Evolutionary conservation across 1,284 basidiomycete genomes (phyloP), one percentile per base, ranked within the genome.

Genomic region (Baeospora myosura): DNA sequence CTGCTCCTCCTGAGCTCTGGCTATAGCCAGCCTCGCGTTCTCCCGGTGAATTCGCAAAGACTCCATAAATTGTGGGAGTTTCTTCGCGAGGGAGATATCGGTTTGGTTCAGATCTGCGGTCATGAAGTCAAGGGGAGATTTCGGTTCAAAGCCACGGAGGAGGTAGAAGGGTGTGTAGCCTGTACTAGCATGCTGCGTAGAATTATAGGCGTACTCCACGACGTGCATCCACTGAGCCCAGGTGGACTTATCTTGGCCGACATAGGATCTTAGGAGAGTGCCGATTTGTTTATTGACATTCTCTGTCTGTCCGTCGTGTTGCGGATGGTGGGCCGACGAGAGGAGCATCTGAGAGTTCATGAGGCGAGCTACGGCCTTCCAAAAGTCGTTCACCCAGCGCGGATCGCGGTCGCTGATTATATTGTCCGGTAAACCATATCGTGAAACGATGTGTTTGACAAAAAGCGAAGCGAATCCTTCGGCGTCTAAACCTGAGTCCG

Each of bases 301-400:
- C 46, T 65, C 57, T 0, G 59, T 60, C 33, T 58, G 50, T 40
- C 61, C 55, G 39, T 63, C 56, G 0, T 53, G 51, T 43, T 63
- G 59, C 1, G 55, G 59, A 37, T 64, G 59, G 40, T 57, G 58
- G 0, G 62, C 50, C 0, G 54, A 61, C 2, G 58, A 54, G 1
- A 58, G 31, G 3, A 33, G 18, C 11, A 32, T 33, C 32, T 56
- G 44, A 7, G 55, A 56, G n/a, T 52, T 49, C 7, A 63, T 29
- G 0, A 45, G 39, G 14, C 49, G 41, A 10, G 50, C 44, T 2
- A 60, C 36, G 40, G 55, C 50, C 44, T 50, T 53, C 26, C 26
- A 29, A 29, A 29, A 29, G 8, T 29, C 26, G 8, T n/a, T n/a
- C n/a, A 8, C n/a, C 26, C 26, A 29, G 8, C 26, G 8, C n/a